phyloP scores from a whole-genome alignment of 208 protist species.

The Wallacemonas sp. region DNA sequence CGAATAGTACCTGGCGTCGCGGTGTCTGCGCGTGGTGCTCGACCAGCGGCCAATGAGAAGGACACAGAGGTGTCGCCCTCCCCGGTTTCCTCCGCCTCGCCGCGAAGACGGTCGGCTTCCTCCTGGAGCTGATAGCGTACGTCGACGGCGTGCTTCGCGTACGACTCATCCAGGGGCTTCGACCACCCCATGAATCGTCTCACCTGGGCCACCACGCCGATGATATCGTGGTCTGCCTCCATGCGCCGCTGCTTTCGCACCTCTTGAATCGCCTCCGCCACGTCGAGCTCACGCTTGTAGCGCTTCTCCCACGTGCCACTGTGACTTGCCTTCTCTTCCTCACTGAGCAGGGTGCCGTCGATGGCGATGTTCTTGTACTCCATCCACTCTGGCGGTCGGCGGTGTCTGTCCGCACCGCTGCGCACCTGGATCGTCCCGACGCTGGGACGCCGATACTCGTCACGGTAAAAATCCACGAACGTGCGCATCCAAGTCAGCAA shows the following conservation, averaged over 20 bases:
- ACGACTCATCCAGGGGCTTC: conserved; percentile 50
- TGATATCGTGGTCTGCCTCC: conserved; percentile 56
- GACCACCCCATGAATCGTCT: conserved; percentile 44
- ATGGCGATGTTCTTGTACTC: conserved; percentile 80
- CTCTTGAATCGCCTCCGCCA: conserved; percentile 68
- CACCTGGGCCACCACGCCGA: conserved; percentile 37
- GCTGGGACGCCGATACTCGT: conserved; percentile 16
- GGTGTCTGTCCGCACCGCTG: conserved; percentile 44
- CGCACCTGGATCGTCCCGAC: conserved; percentile 12
- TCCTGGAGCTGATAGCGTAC: conserved; percentile 31
- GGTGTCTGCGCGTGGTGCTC: too few species aligned
- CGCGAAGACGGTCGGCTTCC: conserved; percentile 19
- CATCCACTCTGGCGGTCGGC: conserved; percentile 69
- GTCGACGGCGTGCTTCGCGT: conserved; percentile 34
- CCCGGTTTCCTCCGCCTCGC: neutral
- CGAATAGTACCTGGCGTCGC: neutral
- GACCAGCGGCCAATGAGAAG: neutral
- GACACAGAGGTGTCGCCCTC: neutral
- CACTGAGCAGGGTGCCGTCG: conserved; percentile 60
- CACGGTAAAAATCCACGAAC: conserved; percentile 19
- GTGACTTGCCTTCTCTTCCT: conserved; percentile 24
- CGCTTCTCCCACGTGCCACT: conserved; percentile 41
- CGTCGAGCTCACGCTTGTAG: conserved; percentile 70
- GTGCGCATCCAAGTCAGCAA: neutral
- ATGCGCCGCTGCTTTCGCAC: conserved; percentile 47